These are phyloP conservation scores for Sclerotiophoma versabilis DNA, from an alignment of 2,329 filamentous ascomycete genomes.

Conservation along the genomic window DNA sequence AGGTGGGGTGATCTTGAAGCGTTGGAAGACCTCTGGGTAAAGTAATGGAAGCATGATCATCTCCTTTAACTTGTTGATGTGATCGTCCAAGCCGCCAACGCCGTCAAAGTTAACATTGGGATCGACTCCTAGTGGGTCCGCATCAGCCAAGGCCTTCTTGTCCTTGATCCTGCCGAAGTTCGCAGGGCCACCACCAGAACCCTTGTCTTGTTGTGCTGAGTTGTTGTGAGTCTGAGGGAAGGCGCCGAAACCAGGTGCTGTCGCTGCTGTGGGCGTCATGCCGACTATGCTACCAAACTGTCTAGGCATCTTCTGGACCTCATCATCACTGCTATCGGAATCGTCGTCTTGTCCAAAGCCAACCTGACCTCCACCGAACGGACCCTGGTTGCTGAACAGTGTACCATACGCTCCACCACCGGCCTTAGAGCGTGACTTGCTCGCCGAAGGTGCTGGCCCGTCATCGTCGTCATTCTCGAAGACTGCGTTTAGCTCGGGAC, in stretches of 20 bases:
- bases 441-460: slow-evolving; percentile 71
- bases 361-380: slow-evolving; percentile 87
- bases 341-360: slow-evolving; percentile 80
- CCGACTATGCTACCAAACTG: slow-evolving; percentile 67
- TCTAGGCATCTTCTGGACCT: slow-evolving; percentile 69
- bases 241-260: slow-evolving; percentile 56
- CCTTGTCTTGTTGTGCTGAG: slow-evolving; percentile 60
- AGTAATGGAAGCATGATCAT: slow-evolving; percentile 95
- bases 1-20: slow-evolving; percentile 91
- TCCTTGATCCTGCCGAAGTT: slow-evolving; percentile 95
- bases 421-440: slow-evolving; percentile 68
- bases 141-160: slow-evolving; percentile 88
- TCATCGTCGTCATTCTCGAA: slow-evolving; percentile 80
- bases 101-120: slow-evolving; percentile 92
- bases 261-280: slow-evolving; percentile 65
- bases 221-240: slow-evolving; percentile 65
- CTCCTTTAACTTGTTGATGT: slow-evolving; percentile 97
- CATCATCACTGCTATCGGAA: slow-evolving; percentile 96
- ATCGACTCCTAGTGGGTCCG: slow-evolving; percentile 92
- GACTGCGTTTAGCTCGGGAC: slow-evolving; percentile 72
- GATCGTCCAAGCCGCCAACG: slow-evolving; percentile 88
- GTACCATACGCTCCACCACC: slow-evolving; percentile 70
- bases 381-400: slow-evolving; percentile 88
- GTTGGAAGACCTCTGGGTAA: slow-evolving; percentile 91
- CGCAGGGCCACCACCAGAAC: slow-evolving; percentile 69